These are phyloP conservation scores for Dionaea muscipula DNA, from an alignment of 179 eudicot species.

Conservation along the genomic window DNA sequence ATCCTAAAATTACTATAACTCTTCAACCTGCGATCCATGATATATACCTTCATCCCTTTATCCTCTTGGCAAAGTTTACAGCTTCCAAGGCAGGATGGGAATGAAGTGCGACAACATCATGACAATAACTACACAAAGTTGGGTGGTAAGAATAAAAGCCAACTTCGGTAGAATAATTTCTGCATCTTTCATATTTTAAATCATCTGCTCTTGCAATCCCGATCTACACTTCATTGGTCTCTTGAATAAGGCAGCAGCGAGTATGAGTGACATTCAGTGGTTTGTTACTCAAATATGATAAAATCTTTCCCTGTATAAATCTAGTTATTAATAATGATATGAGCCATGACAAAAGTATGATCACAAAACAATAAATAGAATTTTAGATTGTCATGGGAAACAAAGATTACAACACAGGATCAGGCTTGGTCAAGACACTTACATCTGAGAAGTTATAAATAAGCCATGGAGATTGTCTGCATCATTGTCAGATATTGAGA, in stretches of 20 bases:
- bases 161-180: conserved; percentile 77
- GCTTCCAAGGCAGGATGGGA: conserved; percentile 60
- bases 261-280: conserved; percentile 30
- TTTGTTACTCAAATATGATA: conserved; percentile 28
- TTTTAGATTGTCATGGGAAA: too few species aligned
- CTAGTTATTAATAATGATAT: not conserved
- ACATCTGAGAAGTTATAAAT: conserved; percentile 98
- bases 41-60: too few species aligned
- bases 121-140: conserved; percentile 65
- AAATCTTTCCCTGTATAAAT: conserved; percentile 56
- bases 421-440: not conserved
- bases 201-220: conserved; percentile 91
- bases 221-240: conserved; percentile 58
- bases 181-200: conserved; percentile 88
- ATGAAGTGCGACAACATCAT: conserved; percentile 32
- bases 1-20: too few species aligned
- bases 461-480: conserved; percentile 71
- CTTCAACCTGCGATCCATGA: too few species aligned
- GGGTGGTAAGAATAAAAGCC: conserved; percentile 76
- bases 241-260: conserved; percentile 51
- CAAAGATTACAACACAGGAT: not conserved
- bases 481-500: conserved; percentile 50
- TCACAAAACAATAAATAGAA: too few species aligned
- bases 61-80: conserved; percentile 29
- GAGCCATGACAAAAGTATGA: not conserved